Conservation (phyloP, 176 grass and related monocot species). For the Eragrostis curvula region DNA sequence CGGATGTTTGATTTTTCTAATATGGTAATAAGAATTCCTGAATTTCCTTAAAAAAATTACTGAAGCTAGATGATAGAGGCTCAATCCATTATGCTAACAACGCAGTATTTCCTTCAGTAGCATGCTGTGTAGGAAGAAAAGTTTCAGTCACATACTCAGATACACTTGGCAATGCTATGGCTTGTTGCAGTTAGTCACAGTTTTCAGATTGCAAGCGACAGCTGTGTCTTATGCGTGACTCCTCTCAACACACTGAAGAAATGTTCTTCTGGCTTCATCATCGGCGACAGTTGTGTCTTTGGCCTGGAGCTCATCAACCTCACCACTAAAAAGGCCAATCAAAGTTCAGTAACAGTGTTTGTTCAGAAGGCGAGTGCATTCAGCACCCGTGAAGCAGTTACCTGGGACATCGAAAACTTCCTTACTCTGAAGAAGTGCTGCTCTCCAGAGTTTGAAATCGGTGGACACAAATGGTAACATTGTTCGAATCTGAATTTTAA, state of each 20-base stretch:
- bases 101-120: neutral
- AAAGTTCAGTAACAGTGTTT: neutral
- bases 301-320: conserved; percentile 28
- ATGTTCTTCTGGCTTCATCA: neutral
- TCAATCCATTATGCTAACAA: no score
- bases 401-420: conserved; percentile 25
- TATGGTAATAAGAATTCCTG: no score
- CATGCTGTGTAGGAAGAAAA: neutral
- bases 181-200: conserved; percentile 28
- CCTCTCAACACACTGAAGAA: conserved; percentile 16
- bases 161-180: neutral
- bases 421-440: neutral
- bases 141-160: neutral
- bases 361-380: conserved; percentile 6
- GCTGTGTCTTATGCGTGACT: neutral
- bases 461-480: conserved; percentile 14
- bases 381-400: neutral
- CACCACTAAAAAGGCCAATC: neutral
- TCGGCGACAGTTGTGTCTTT: conserved; percentile 20
- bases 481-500: no score
- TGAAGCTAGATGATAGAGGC: no score
- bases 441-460: neutral
- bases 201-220: neutral
- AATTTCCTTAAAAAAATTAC: no score
- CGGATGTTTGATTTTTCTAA: no score